These are phyloP conservation scores for Thelephora aurantiotincta DNA, from an alignment of 768 basidiomycete species.

Conservation along the genomic window DNA sequence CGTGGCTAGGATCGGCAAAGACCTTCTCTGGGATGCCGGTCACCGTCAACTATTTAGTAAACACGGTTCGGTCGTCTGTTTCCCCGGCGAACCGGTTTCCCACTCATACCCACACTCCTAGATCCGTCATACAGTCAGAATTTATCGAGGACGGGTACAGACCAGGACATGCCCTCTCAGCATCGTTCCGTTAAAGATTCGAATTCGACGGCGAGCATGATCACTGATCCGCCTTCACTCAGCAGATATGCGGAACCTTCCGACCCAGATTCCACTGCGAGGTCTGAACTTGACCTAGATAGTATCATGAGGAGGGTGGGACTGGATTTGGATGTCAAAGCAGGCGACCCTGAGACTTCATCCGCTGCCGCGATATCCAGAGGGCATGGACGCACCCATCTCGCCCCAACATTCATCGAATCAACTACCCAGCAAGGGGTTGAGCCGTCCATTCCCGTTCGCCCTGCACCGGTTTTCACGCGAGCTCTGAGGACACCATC, in stretches of 20 bases:
- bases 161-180: too few species aligned
- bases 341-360: background rate
- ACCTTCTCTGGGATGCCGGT: constrained; percentile 36
- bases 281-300: constrained; percentile 23
- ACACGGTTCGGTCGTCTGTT: background rate
- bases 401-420: too few species aligned
- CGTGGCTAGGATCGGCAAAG: constrained; percentile 50
- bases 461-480: background rate
- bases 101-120: too few species aligned
- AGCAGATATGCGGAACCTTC: constrained; percentile 31
- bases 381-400: background rate
- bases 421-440: background rate
- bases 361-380: constrained; percentile 1
- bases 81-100: too few species aligned
- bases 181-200: too few species aligned
- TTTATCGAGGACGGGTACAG: too few species aligned
- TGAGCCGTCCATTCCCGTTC: background rate
- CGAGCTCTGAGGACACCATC: constrained; percentile 11
- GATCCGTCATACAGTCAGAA: too few species aligned
- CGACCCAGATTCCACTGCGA: background rate
- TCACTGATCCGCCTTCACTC: constrained; percentile 58
- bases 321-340: constrained; percentile 3
- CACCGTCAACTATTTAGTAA: constrained; percentile 2
- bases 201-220: constrained; percentile 47
- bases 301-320: constrained; percentile 57